A percentile compares a stretch with the other conserved stretches of the same genome.
Evolutionary conservation across 2,329 filamentous ascomycete genomes (phyloP).

Genomic region (Trichoderma asperellum): DNA sequence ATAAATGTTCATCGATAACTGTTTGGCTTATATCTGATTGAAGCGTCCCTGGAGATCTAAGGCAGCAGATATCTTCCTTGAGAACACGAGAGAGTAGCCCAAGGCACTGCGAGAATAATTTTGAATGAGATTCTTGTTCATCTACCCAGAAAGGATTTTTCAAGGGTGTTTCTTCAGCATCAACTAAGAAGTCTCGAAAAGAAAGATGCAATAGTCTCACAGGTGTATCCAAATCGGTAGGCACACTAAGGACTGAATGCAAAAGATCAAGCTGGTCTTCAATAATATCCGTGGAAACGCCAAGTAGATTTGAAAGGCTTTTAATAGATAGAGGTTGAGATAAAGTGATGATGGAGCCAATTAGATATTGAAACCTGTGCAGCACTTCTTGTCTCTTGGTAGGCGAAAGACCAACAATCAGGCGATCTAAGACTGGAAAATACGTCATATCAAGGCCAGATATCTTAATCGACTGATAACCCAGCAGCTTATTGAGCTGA

Average conservation of each 20-base stretch:
- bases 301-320: conserved; percentile 38
- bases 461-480: conserved; percentile 17
- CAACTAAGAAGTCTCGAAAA: conserved; percentile 42
- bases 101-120: conserved; percentile 32
- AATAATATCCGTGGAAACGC: conserved; percentile 30
- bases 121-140: conserved; percentile 15
- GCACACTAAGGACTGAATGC: conserved; percentile 44
- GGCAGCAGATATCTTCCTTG: conserved; percentile 33
- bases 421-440: conserved; percentile 29
- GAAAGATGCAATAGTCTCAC: conserved; percentile 44
- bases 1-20: conserved; percentile 31
- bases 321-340: conserved; percentile 38
- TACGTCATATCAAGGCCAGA: conserved; percentile 33
- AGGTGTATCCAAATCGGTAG: conserved; percentile 32
- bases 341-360: conserved; percentile 41
- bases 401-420: neutral
- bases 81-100: conserved; percentile 39
- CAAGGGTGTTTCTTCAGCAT: conserved; percentile 34
- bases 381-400: conserved; percentile 27
- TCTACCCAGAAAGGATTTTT: conserved; percentile 32
- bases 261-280: conserved; percentile 36
- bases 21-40: conserved; percentile 15
- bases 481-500: conserved; percentile 36
- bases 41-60: conserved; percentile 2
- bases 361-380: conserved; percentile 36